A percentile compares a stretch with the other conserved stretches of the same genome.
Evolutionary conservation across 495 filamentous ascomycete species (phyloP).

Genomic region (Elasticomyces elasticus): DNA sequence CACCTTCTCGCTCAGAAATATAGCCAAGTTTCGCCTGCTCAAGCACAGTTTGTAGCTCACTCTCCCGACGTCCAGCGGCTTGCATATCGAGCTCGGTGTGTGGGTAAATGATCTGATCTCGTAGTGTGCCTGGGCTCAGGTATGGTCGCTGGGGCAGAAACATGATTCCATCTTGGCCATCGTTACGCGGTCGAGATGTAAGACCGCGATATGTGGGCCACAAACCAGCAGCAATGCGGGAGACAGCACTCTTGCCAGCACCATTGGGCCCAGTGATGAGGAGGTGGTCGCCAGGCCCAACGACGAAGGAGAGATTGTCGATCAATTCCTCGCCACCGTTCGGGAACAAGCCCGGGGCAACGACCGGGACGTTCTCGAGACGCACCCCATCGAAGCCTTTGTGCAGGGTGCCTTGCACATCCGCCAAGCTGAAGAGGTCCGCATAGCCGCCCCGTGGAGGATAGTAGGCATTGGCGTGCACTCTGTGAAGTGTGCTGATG

Average conservation of each 20-base stretch:
- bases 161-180: slow-evolving; percentile 89
- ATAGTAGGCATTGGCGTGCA: slow-evolving; percentile 81
- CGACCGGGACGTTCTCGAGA: slow-evolving; percentile 85
- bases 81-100: slow-evolving; percentile 92
- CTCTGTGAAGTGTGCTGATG: slow-evolving; percentile 86
- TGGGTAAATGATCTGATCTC: slow-evolving; percentile 97
- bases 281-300: slow-evolving; percentile 83
- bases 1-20: slow-evolving; percentile 81
- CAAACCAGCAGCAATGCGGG: slow-evolving; percentile 81
- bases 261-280: slow-evolving; percentile 94
- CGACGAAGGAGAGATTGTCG: slow-evolving; percentile 74
- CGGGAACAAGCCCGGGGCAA: slow-evolving; percentile 74
- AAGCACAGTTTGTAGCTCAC: slow-evolving; percentile 61
- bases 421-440: slow-evolving; percentile 77
- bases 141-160: slow-evolving; percentile 94
- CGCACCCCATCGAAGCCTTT: slow-evolving; percentile 91
- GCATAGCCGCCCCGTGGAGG: slow-evolving; percentile 53
- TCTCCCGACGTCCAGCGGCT: slow-evolving; percentile 62
- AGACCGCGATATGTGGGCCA: slow-evolving; percentile 95
- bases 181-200: slow-evolving; percentile 69
- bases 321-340: slow-evolving; percentile 85
- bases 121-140: slow-evolving; percentile 83
- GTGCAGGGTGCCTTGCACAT: slow-evolving; percentile 85
- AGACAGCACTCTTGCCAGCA: slow-evolving; percentile 82
- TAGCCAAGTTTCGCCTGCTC: slow-evolving; percentile 81